Conservation (phyloP, 1,139 yeast species). For the Hyphopichia khmerensis region DNA sequence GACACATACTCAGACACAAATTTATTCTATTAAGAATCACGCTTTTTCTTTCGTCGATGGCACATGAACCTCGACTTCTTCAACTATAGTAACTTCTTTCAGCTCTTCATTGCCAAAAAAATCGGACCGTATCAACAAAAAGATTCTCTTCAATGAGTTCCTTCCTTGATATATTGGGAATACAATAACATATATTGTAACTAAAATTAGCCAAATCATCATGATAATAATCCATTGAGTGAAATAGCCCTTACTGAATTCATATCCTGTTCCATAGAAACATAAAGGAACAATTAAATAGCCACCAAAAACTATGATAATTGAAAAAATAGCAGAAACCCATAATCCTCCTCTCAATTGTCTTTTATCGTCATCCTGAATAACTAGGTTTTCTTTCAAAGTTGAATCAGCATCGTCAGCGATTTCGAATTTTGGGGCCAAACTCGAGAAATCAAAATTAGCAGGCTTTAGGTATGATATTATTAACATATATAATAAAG, state of each 20-base stretch:
- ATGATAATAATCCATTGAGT: slow-evolving; percentile 29
- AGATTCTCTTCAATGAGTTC: background rate
- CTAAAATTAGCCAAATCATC: slow-evolving; percentile 28
- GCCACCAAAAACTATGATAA: slow-evolving; percentile 18
- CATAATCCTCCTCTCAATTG: slow-evolving; percentile 21
- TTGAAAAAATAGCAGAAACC: slow-evolving; percentile 20
- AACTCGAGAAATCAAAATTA: slow-evolving; percentile 19
- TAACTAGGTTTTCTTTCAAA: slow-evolving; percentile 22
- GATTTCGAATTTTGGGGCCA: slow-evolving; percentile 17
- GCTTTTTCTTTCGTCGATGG: too few relatives aligned
- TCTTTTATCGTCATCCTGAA: slow-evolving; percentile 17
- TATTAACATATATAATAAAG: slow-evolving; percentile 20
- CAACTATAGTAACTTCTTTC: background rate
- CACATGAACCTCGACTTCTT: too few relatives aligned
- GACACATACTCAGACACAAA: too few relatives aligned
- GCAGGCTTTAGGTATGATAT: slow-evolving; percentile 30
- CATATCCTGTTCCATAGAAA: slow-evolving; percentile 27
- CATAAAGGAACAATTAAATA: slow-evolving; percentile 25
- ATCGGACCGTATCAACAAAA: background rate
- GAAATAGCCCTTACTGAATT: slow-evolving; percentile 28
- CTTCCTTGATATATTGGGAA: slow-evolving; percentile 34
- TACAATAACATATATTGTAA: slow-evolving; percentile 31
- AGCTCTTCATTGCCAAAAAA: background rate
- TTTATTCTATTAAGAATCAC: too few relatives aligned
- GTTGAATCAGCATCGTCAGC: slow-evolving; percentile 36